A percentile compares a stretch with the other conserved stretches of the same genome.
These are phyloP conservation scores for Suillus spraguei DNA, from an alignment of 768 basidiomycete species.

Conservation along the genomic window DNA sequence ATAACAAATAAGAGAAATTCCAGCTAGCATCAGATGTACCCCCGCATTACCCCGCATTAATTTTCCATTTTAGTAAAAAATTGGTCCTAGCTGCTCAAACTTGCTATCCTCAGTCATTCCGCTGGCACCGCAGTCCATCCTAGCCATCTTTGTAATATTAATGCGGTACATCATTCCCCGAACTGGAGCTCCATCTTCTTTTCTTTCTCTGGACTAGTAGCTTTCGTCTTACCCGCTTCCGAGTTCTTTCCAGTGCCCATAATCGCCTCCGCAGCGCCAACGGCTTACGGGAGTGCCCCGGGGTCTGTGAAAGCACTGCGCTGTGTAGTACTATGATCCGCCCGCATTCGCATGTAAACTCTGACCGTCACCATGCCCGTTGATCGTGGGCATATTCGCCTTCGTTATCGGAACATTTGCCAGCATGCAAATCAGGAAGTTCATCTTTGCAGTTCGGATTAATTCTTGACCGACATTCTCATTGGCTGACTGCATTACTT, in stretches of 20 bases:
- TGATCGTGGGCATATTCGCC: slow-evolving; percentile 2
- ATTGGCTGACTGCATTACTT: neutral
- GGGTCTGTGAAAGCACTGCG: neutral
- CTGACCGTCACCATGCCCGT: slow-evolving; percentile 3
- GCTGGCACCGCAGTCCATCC: slow-evolving; percentile 3
- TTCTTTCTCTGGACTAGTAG: neutral
- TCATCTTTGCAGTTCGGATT: neutral
- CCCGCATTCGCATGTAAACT: neutral
- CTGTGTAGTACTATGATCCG: slow-evolving; percentile 6
- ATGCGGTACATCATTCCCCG: neutral
- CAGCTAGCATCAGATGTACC: neutral
- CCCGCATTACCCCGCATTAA: slow-evolving; percentile 12
- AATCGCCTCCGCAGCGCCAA: slow-evolving; percentile 6
- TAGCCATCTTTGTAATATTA: neutral
- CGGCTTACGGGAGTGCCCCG: neutral
- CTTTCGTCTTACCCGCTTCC: neutral
- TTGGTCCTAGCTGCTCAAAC: neutral
- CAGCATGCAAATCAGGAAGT: slow-evolving; percentile 7
- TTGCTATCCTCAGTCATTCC: neutral
- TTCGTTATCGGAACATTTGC: neutral
- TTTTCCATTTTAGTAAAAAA: neutral
- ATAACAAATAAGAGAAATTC: neutral
- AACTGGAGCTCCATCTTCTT: neutral
- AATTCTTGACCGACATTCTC: neutral
- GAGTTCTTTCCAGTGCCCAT: neutral